These are phyloP conservation scores for Petasospora fabianii DNA, from an alignment of 1,139 yeast genomes.

Conservation along the genomic window DNA sequence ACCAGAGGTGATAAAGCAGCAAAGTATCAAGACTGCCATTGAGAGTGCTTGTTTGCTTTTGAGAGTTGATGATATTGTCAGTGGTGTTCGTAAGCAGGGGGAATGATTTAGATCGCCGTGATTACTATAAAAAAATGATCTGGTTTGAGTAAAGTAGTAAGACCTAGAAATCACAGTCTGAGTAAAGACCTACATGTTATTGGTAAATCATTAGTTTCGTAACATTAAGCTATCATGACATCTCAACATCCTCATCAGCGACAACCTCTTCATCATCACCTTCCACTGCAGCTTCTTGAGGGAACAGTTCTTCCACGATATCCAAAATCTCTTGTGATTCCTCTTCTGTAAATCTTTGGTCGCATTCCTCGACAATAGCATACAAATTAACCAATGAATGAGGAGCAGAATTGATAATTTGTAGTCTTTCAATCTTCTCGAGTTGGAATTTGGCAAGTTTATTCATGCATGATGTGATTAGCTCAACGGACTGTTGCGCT, in stretches of 20 bases:
- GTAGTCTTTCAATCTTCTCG: conserved; percentile 81
- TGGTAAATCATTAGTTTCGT: not conserved
- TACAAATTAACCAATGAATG: conserved; percentile 73
- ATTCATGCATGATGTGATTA: conserved; percentile 50
- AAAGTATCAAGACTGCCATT: conserved; percentile 92
- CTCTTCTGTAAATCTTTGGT: conserved; percentile 67
- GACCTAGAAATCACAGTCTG: no score
- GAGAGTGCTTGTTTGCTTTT: conserved; percentile 93
- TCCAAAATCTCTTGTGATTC: conserved; percentile 53
- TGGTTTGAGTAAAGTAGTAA: no score
- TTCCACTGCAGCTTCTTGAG: conserved; percentile 28
- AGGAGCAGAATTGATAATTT: conserved; percentile 78
- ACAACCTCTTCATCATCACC: conserved; percentile 14
- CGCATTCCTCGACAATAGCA: conserved; percentile 88
- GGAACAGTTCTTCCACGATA: conserved; percentile 48
- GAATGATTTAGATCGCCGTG: conserved; percentile 3
- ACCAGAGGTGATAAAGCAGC: conserved; percentile 96
- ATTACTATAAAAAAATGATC: no score
- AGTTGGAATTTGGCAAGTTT: conserved; percentile 53
- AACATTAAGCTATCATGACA: not conserved
- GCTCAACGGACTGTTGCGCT: conserved; percentile 39
- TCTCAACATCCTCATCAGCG: conserved; percentile 10
- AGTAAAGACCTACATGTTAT: not conserved
- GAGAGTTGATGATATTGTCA: conserved; percentile 96
- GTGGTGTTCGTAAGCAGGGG: conserved; percentile 70